phyloP scores from a whole-genome alignment of 139 green algal species.

The Chlamydomonas incerta region DNA sequence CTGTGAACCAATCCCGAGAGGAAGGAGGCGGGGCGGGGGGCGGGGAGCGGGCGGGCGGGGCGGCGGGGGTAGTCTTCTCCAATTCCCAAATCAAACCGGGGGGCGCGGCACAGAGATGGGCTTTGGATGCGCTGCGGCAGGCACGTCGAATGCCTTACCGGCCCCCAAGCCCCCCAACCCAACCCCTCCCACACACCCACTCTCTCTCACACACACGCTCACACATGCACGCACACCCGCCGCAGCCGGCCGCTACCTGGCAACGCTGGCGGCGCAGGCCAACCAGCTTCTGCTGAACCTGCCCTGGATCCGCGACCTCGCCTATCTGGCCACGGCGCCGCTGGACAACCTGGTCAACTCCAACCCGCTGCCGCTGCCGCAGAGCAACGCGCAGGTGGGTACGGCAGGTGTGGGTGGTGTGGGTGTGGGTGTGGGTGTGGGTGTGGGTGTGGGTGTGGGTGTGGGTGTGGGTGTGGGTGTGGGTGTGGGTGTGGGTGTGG shows the following conservation, averaged over 20 bases:
- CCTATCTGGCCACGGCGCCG: slow-evolving; percentile 9
- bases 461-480: no score
- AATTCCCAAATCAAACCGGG: no score
- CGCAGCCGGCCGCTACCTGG: slow-evolving; percentile 22
- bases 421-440: not conserved
- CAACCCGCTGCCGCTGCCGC: slow-evolving; percentile 36
- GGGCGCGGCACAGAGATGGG: no score
- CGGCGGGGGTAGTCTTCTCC: no score
- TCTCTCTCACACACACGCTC: not conserved
- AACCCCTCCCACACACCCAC: not conserved
- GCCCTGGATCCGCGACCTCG: slow-evolving; percentile 34
- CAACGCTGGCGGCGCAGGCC: slow-evolving; percentile 26
- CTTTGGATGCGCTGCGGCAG: no score
- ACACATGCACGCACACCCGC: not conserved
- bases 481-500: no score
- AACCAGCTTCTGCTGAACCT: not conserved
- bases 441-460: no score
- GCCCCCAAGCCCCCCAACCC: no score
- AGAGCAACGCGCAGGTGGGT: not conserved
- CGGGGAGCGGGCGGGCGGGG: no score
- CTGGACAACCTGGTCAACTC: slow-evolving; percentile 35
- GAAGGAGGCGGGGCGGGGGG: no score
- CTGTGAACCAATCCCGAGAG: no score
- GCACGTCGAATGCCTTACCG: not conserved
- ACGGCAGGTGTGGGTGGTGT: no score